A percentile compares a stretch with the other conserved stretches of the same genome.
These are phyloP conservation scores for Datura wrightii DNA, from an alignment of 257 asterid species.

Conservation along the genomic window DNA sequence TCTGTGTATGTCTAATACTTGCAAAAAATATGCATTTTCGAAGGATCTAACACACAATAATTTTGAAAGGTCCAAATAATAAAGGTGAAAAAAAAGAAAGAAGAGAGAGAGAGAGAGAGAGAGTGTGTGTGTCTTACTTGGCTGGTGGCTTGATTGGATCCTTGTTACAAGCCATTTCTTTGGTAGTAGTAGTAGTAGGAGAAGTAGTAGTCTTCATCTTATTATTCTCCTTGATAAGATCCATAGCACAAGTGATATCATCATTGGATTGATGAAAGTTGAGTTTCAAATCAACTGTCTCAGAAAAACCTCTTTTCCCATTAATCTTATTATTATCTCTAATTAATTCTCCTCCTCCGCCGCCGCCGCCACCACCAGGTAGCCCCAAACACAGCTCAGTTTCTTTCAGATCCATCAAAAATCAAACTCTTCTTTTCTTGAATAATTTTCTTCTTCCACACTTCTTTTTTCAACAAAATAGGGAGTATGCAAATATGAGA, in stretches of 20 bases:
- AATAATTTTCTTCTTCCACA: not conserved
- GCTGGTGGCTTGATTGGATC: constrained; percentile 58
- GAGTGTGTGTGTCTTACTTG: constrained; percentile 41
- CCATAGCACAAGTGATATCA: constrained; percentile 40
- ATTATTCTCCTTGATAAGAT: constrained; percentile 45
- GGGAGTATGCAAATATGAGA: not conserved
- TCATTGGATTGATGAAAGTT: constrained; percentile 48
- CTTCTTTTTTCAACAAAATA: not conserved
- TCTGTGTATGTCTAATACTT: not conserved
- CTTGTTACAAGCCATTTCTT: constrained; percentile 38
- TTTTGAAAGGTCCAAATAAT: not conserved
- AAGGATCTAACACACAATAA: not conserved
- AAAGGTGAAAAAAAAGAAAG: not conserved
- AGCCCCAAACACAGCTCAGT: constrained; percentile 63
- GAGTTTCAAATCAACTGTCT: constrained; percentile 60
- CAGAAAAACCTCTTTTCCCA: constrained; percentile 61
- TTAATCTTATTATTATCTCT: constrained; percentile 36
- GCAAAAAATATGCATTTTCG: not conserved
- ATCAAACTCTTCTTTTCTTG: constrained; percentile 22
- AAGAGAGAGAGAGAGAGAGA: not conserved
- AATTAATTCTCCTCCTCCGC: not conserved
- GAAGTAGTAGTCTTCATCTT: constrained; percentile 34
- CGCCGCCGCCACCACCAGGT: constrained; percentile 54
- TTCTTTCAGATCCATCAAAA: constrained; percentile 47
- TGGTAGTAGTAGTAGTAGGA: constrained; percentile 30